Evolutionary conservation across 1,284 basidiomycete species (phyloP).

Genomic region (Rhodotorula sp.): DNA sequence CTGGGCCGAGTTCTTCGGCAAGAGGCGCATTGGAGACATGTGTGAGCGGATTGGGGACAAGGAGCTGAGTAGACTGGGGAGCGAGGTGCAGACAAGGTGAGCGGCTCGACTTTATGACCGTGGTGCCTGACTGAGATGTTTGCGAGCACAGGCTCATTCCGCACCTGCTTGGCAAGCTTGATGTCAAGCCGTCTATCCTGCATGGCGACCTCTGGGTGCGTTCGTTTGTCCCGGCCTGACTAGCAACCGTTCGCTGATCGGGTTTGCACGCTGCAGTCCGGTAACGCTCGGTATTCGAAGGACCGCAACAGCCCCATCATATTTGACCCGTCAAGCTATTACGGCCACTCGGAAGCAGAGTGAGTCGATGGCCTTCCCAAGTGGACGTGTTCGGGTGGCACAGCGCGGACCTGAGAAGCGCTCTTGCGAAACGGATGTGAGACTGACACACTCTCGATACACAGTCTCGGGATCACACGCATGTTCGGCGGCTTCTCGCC

Average conservation of each 20-base stretch:
- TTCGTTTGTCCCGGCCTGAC: too few species aligned
- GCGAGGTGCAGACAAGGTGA: slow-evolving; percentile 7
- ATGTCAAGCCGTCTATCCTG: slow-evolving; percentile 26
- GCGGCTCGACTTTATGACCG: not conserved
- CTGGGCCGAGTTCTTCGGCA: slow-evolving; percentile 20
- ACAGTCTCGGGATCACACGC: slow-evolving; percentile 26
- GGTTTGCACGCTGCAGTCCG: not conserved
- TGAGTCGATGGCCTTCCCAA: not conserved
- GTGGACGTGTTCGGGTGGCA: not conserved
- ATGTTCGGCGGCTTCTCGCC: slow-evolving; percentile 35
- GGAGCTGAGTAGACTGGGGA: not conserved
- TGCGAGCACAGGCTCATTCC: slow-evolving; percentile 17
- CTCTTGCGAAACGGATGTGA: not conserved
- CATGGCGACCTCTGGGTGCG: slow-evolving; percentile 38
- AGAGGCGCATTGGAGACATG: slow-evolving; percentile 17
- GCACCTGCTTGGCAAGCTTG: slow-evolving; percentile 16
- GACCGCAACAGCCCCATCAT: slow-evolving; percentile 16
- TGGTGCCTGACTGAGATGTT: too few species aligned
- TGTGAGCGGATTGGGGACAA: slow-evolving; percentile 10
- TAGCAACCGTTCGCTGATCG: not conserved
- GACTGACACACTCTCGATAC: not conserved
- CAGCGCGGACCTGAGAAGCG: too few species aligned
- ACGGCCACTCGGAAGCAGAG: slow-evolving; percentile 32
- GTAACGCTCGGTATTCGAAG: slow-evolving; percentile 26
- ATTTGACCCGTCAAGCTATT: slow-evolving; percentile 33